These are phyloP conservation scores for Lophiostoma macrostomum DNA, from an alignment of 495 filamentous ascomycete species.

Conservation along the genomic window DNA sequence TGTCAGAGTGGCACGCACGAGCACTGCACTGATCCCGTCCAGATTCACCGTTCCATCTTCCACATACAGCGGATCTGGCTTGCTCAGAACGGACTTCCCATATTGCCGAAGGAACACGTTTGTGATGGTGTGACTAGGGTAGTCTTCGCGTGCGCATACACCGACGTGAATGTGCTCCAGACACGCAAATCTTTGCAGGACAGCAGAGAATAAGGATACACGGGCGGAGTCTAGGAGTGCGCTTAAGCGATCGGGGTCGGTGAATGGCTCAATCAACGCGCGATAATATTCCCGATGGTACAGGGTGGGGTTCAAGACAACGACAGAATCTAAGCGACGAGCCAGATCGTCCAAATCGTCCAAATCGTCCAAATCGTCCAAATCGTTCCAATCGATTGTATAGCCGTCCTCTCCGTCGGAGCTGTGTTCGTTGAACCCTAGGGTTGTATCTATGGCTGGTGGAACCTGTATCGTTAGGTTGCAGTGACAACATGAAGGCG, in stretches of 20 bases:
- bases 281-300: slow-evolving; percentile 11
- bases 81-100: background rate
- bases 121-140: slow-evolving; percentile 10
- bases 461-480: slow-evolving; percentile 11
- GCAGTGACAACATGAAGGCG: background rate
- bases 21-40: slow-evolving; percentile 11
- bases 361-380: background rate
- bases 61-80: background rate
- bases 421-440: no score
- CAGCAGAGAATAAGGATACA: background rate
- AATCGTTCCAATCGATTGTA: slow-evolving; percentile 11
- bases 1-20: background rate
- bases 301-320: background rate
- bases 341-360: slow-evolving; percentile 4
- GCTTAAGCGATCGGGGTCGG: slow-evolving; percentile 6
- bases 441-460: no score
- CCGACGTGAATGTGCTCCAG: slow-evolving; percentile 11
- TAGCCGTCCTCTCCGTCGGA: no score
- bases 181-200: slow-evolving; percentile 7
- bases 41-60: slow-evolving; percentile 12
- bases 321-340: background rate
- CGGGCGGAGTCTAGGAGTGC: background rate
- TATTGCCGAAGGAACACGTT: slow-evolving; percentile 10
- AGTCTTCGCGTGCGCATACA: slow-evolving; percentile 6
- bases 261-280: slow-evolving; percentile 16